Evolutionary conservation across 352 stramenopile genomes (phyloP).

Genomic region (Globisporangium heterothallicum): DNA sequence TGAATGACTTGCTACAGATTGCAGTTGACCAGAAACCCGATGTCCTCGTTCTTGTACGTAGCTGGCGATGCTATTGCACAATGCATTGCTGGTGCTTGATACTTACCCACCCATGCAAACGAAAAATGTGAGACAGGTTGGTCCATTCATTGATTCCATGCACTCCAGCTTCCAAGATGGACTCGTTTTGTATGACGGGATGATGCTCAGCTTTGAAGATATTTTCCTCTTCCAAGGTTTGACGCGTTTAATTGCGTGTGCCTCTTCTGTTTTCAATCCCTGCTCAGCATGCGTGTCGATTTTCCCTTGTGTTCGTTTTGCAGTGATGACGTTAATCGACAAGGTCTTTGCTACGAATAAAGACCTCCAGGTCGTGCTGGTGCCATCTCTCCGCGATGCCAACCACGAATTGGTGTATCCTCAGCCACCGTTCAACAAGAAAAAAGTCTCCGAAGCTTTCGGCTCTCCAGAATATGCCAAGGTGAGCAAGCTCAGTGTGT

Average conservation of each 20-base stretch:
- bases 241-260: background rate
- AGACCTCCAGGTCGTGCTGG: slow-evolving; percentile 86
- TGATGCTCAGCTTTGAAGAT: slow-evolving; percentile 82
- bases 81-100: background rate
- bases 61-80: background rate
- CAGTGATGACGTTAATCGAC: slow-evolving; percentile 76
- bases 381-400: slow-evolving; percentile 94
- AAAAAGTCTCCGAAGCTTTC: slow-evolving; percentile 73
- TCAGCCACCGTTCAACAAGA: slow-evolving; percentile 91
- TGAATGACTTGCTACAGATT: slow-evolving; percentile 91
- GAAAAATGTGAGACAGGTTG: slow-evolving; percentile 42
- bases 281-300: background rate
- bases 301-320: background rate
- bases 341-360: slow-evolving; percentile 48
- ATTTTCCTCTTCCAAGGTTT: slow-evolving; percentile 84
- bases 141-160: slow-evolving; percentile 95
- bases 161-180: slow-evolving; percentile 88
- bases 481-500: slow-evolving; percentile 16
- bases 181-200: slow-evolving; percentile 67
- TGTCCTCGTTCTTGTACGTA: slow-evolving; percentile 89
- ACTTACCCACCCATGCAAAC: background rate
- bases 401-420: slow-evolving; percentile 94
- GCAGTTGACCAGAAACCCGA: slow-evolving; percentile 84
- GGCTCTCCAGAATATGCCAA: slow-evolving; percentile 51
- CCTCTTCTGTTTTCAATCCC: background rate